These are phyloP conservation scores for Geum urbanum DNA, from an alignment of 306 rosid species.

Conservation along the genomic window DNA sequence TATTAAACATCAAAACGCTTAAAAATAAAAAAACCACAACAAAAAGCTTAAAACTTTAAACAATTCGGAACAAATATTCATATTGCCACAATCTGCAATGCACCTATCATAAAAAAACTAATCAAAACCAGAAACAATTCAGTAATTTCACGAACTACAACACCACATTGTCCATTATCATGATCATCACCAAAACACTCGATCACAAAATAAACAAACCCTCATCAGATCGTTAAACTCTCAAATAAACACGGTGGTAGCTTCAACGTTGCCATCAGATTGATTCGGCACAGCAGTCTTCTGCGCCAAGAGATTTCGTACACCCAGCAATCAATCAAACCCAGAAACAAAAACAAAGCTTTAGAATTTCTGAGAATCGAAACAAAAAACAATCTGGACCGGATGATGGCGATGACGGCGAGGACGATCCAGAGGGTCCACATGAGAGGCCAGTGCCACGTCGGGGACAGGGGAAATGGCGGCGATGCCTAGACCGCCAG, in stretches of 20 bases:
- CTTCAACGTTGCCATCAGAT: conserved; percentile 66
- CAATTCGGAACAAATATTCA: background rate
- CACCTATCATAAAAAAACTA: too few relatives aligned
- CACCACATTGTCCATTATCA: conserved; percentile 28
- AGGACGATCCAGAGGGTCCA: conserved; percentile 63
- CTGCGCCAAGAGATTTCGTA: conserved; percentile 32
- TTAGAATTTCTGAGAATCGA: conserved; percentile 22
- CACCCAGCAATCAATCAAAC: conserved; percentile 53
- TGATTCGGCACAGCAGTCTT: conserved; percentile 68
- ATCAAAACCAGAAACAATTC: conserved; percentile 28
- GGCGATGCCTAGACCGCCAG: conserved; percentile 69
- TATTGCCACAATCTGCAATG: conserved; percentile 28
- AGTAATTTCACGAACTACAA: conserved; percentile 30
- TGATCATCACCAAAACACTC: background rate
- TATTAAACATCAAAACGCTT: conserved; percentile 18
- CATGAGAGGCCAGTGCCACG: conserved; percentile 75
- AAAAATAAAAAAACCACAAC: conserved; percentile 20
- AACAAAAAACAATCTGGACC: conserved; percentile 23
- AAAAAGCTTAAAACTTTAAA: background rate
- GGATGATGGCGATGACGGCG: conserved; percentile 55
- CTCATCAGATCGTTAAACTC: conserved; percentile 38
- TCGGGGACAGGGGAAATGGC: conserved; percentile 67
- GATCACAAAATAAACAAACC: conserved; percentile 28
- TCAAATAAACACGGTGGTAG: conserved; percentile 30
- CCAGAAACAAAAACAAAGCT: conserved; percentile 35